These are phyloP conservation scores for Phaseolus lunatus DNA, from an alignment of 306 rosid species.

Conservation along the genomic window DNA sequence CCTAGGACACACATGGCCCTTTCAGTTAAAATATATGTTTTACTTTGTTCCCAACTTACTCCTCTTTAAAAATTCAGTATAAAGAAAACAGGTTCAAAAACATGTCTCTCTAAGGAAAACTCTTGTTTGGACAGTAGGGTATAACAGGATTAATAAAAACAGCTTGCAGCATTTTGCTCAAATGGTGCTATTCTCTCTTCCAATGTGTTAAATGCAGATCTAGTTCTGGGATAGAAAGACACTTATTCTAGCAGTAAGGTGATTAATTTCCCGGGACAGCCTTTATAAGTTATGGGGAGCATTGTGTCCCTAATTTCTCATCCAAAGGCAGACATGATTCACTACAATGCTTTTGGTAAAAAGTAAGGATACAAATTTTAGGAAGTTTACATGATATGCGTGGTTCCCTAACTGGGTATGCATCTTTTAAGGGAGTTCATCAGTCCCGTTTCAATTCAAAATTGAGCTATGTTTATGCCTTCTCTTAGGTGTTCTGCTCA, in stretches of 20 bases:
- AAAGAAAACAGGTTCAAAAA: slow-evolving; percentile 4
- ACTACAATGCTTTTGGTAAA: background rate
- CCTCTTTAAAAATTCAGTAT: slow-evolving; percentile 8
- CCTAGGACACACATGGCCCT: background rate
- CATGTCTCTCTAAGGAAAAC: background rate
- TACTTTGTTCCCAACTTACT: background rate
- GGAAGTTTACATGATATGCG: background rate
- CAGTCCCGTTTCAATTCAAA: background rate
- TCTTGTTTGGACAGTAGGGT: slow-evolving; percentile 5
- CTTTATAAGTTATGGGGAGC: background rate
- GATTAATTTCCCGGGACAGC: background rate
- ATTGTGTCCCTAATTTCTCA: background rate
- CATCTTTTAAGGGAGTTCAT: no score
- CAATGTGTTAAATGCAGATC: background rate
- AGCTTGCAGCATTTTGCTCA: background rate
- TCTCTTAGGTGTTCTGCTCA: background rate
- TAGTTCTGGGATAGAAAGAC: background rate
- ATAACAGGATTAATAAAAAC: background rate
- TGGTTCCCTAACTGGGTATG: no score
- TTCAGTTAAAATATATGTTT: background rate
- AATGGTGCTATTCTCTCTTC: background rate
- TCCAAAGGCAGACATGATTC: background rate
- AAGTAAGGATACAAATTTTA: background rate
- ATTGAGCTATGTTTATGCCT: background rate
- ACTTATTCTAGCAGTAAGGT: background rate